Evolutionary conservation across 1,284 basidiomycete genomes (phyloP), one percentile per base, ranked within the genome.

Genomic region (Microstroma glucosiphilum): DNA sequence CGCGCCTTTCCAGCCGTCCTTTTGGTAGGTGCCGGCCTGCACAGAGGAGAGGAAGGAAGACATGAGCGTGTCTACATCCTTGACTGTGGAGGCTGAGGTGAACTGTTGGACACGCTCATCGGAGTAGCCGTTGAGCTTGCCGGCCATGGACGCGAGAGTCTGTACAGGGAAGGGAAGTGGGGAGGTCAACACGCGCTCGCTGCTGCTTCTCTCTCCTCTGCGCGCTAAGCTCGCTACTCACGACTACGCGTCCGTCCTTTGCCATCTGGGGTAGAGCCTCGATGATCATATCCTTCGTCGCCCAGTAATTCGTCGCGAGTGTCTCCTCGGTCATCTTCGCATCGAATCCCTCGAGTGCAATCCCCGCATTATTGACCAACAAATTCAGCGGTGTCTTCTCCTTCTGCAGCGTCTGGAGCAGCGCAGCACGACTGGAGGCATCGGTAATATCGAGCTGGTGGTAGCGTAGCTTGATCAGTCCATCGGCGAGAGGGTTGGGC

Each of bases 331-430:
- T 73, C 6, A 76, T 67, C 19, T 72, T 57, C 51, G 30, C 65
- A 46, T 79, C 70, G 57, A 73, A 70, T 37, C 74, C 75, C 13
- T 69, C 64, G 49, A 75, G 59, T 1, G 76, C 76, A 15, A 77
- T 68, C 8, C 77, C 77, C 42, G 76, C 74, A 63, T 79, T 79
- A 60, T 69, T 69, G 56, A 79, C 61, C 17, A 75, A 64, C 51
- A 75, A 63, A 59, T 76, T 72, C 19, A 76, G 58, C 3, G 30
- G 30, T 37, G 30, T 37, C 30, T 37, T 37, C 30, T 37, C 30
- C 49, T 15, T 17, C 40, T 25, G 19, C 21, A 71, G 43, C 13
- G 54, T 58, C 26, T 46, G 48, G n/a, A 42, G 58, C n/a, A 69
- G 64, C 12, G 42, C 60, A n/a, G 62, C 53, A 21, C 66, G 60